phyloP scores from a whole-genome alignment of 1,284 basidiomycete species.

The Malassezia obtusa region DNA sequence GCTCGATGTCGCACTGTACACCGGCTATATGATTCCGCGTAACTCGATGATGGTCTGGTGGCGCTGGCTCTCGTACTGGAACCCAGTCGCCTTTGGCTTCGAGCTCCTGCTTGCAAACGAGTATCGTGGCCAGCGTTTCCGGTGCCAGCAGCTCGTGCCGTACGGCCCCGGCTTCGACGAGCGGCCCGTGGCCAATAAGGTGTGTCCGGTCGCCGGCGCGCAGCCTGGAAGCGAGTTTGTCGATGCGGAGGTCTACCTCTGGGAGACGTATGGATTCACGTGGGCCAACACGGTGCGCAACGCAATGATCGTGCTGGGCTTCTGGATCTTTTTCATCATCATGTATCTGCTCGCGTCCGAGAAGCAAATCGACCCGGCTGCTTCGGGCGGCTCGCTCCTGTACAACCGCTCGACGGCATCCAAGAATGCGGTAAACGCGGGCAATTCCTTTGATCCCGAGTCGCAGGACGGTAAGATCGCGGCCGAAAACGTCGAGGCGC shows the following conservation, averaged over 20 bases:
- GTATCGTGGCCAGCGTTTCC: constrained; percentile 25
- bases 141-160: constrained; percentile 24
- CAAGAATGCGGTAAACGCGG: not conserved
- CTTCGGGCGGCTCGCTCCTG: constrained; percentile 30
- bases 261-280: constrained; percentile 22
- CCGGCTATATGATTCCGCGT: constrained; percentile 63
- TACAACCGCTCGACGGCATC: constrained; percentile 24
- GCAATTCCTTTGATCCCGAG: not conserved
- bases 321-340: constrained; percentile 28
- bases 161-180: constrained; percentile 6
- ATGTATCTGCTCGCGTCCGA: constrained; percentile 28
- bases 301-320: constrained; percentile 31
- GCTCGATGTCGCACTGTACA: constrained; percentile 57
- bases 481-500: not conserved
- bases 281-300: constrained; percentile 25
- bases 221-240: constrained; percentile 23
- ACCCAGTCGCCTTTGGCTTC: constrained; percentile 36
- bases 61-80: constrained; percentile 38
- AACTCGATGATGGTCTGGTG: constrained; percentile 35
- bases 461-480: not conserved
- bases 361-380: constrained; percentile 31
- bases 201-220: constrained; percentile 29
- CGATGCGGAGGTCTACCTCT: constrained; percentile 23
- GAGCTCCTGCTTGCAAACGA: constrained; percentile 39
- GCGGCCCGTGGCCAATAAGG: constrained; percentile 21